Evolutionary conservation across 208 protist genomes (phyloP), one percentile per base, ranked within the genome.

Genomic region (Wallacemonas collosoma): DNA sequence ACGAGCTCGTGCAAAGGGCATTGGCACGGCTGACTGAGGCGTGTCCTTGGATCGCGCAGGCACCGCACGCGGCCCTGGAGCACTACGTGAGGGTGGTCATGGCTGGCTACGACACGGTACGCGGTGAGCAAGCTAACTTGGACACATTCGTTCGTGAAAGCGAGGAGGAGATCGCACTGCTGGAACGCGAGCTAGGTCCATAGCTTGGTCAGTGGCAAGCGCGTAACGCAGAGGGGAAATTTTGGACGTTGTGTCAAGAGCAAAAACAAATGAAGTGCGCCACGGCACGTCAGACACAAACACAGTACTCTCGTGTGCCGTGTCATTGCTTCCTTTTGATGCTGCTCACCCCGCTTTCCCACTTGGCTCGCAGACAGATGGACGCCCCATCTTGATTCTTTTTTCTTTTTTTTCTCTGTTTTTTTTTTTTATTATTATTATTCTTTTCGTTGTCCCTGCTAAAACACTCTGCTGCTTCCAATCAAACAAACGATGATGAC

Each of bases 111-210:
- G 9, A n/a, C 3, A 4, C 17, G 41, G 36, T 65, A 41, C n/a
- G 5, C n/a, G 40, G 0, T 3, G 60, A 44, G 17, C 36, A 65
- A 17, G 63, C 55, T 12, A 26, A 67, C 12, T 71, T 77, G 44
- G 67, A 54, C 11, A 47, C 35, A 7, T 79, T 72, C 64, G 58
- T 72, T 60, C 43, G 53, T 26, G 71, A 77, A 38, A 57, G 63
- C 38, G 41, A 64, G n/a, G 50, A 53, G 15, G 79, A 83, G 47
- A 63, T 75, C 14, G 8, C 36, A 0, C 75, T 83, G 9, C 57
- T 80, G 36, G 68, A 73, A 14, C 62, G 68, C 17, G 75, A 83
- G 54, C 61, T 77, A 12, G 17, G 43, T 55, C 51, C 40, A 36
- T 63, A 36, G 57, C n/a, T 7, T 11, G 6, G 11, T 38, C 26